A percentile compares a stretch with the other conserved stretches of the same genome.
phyloP scores from a whole-genome alignment of 2,329 filamentous ascomycete species.

The Ophiostoma sp. region DNA sequence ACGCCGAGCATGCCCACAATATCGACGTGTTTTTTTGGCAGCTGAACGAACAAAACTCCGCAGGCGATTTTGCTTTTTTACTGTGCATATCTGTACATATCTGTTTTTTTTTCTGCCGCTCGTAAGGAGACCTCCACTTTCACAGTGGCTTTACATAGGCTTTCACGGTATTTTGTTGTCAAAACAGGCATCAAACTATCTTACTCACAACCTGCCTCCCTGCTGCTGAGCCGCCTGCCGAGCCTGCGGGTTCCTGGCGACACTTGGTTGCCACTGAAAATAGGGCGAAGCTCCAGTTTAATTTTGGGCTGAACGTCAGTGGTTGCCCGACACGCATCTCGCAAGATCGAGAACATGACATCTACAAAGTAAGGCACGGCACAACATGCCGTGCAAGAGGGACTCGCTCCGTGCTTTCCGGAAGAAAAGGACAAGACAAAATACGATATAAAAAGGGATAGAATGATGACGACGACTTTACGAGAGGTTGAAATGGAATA shows the following conservation, averaged over 20 bases:
- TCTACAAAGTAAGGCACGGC: background rate
- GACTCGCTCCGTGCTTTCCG: background rate
- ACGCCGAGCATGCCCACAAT: background rate
- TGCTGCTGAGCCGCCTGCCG: no score
- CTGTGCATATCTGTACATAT: background rate
- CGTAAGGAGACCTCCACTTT: background rate
- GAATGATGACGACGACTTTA: constrained; percentile 1
- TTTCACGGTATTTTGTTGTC: background rate
- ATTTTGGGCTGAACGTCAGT: background rate
- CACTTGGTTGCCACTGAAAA: background rate
- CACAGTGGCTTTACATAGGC: background rate
- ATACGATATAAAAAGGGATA: background rate
- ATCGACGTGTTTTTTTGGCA: background rate
- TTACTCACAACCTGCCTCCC: no score
- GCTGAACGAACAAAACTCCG: background rate
- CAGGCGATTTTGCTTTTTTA: background rate
- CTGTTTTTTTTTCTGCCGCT: background rate
- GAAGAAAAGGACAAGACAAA: background rate
- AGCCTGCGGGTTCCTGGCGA: background rate
- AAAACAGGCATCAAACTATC: background rate
- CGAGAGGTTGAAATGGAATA: background rate
- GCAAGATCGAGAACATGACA: background rate
- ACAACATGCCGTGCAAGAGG: background rate
- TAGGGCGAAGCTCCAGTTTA: background rate
- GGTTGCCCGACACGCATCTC: background rate